phyloP scores from a whole-genome alignment of 768 basidiomycete genomes.

The Flagelloscypha sp. region DNA sequence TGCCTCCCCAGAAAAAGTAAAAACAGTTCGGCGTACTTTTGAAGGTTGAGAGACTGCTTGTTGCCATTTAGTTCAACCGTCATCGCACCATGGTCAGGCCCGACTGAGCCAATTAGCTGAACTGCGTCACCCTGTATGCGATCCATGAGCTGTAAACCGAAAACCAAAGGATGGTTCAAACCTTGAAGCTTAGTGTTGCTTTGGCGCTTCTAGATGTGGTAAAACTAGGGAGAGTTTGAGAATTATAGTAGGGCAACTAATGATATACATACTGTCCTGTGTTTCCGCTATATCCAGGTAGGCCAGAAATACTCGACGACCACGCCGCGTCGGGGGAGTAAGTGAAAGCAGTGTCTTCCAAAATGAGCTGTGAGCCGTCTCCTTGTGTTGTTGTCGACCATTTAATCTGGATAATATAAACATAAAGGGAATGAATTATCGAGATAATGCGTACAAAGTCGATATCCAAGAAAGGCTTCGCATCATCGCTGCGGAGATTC shows the following conservation, averaged over 20 bases:
- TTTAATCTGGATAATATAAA: slow-evolving; percentile 11
- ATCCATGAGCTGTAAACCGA: slow-evolving; percentile 7
- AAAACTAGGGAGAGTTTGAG: slow-evolving; percentile 7
- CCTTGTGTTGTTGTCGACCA: slow-evolving; percentile 14
- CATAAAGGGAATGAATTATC: not conserved
- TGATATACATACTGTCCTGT: slow-evolving; percentile 22
- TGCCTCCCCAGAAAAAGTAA: no score
- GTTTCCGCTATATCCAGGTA: slow-evolving; percentile 20
- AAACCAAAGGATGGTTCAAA: slow-evolving; percentile 3
- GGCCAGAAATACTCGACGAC: slow-evolving; percentile 14
- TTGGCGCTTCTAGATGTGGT: slow-evolving; percentile 12
- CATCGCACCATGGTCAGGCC: slow-evolving; percentile 16
- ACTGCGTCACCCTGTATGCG: slow-evolving; percentile 19
- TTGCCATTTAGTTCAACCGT: slow-evolving; percentile 17
- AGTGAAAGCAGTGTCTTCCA: slow-evolving; percentile 21
- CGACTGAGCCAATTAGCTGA: slow-evolving; percentile 27
- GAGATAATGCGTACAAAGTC: slow-evolving; percentile 22
- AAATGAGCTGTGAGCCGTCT: slow-evolving; percentile 11
- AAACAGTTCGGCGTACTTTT: no score
- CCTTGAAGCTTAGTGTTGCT: slow-evolving; percentile 12
- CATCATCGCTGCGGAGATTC: slow-evolving; percentile 11
- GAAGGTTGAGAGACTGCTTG: no score
- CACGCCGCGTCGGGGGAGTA: slow-evolving; percentile 20
- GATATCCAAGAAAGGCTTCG: slow-evolving; percentile 21
- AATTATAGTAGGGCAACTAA: not conserved